Evolutionary conservation across 2,329 filamentous ascomycete species (phyloP), one percentile per base, ranked within the genome.

Genomic region (Chaetomiaceae sp.): DNA sequence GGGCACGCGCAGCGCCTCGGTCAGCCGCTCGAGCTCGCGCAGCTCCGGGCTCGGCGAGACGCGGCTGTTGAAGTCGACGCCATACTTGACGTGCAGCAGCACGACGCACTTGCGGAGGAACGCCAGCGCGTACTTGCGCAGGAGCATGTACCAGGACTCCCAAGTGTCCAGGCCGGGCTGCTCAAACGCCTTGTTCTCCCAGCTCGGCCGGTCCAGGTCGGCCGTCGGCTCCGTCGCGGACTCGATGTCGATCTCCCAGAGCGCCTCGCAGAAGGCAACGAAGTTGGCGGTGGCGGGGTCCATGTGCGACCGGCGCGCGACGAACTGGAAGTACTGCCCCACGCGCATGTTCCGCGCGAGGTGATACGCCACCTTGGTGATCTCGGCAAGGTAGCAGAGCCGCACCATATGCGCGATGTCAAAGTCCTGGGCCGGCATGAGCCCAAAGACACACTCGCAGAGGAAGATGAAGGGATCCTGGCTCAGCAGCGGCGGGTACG

Each of bases 21-120:
- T 86, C 3, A 98, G 76, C 6, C 94, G 85, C 41, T 88, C 81
- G 9, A 96, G 76, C 66, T 98, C 93, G 41, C 88, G 77, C 17
- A 79, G 77, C 50, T 86, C 81, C 0, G 81, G 73, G 36, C 76
- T 73, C 4, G 75, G 70, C 42, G 83, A 76, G 26, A 83, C 70
- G 48, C 85, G 77, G 59, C 76, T 82, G 35, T 86, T 86, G 59
- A 97, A 90, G 55, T 95, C 87, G 41, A 97, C 81, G 15, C 91
- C 91, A 60, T 87, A 89, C 57, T 88, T 85, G 50, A 94, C 84
- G 62, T 97, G 84, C 53, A 97, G 78, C 30, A 97, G 78, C 38
- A 98, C 78, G 36, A 82, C 76, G 7, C 78, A 76, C 68, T 98
- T 98, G 49, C 93, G 84, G 32, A 98, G 72, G 69, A 96, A 98